Percentiles rank a stretch among this genome's conserved stretches.
Conservation (phyloP, 768 basidiomycete genomes). For the Tremella fuciformis region DNA sequence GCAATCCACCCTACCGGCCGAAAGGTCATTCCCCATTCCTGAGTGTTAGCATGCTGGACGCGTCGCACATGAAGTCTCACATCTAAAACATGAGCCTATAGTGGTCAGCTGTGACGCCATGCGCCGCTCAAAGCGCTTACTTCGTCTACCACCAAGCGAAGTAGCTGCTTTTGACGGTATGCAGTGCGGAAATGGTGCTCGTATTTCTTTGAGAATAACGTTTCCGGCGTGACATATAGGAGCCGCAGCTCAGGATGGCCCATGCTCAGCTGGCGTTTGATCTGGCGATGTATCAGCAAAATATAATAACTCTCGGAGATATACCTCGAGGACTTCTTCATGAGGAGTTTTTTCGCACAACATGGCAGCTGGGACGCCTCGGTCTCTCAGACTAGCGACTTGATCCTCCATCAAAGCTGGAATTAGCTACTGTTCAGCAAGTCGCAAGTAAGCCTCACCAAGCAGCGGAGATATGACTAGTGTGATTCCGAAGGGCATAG, state of each 20-base stretch:
- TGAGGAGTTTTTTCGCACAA: slow-evolving; percentile 34
- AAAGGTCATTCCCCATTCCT: slow-evolving; percentile 51
- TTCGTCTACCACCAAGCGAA: slow-evolving; percentile 51
- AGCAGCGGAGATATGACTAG: slow-evolving; percentile 50
- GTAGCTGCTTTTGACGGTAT: slow-evolving; percentile 46
- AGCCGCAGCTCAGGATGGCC: slow-evolving; percentile 46
- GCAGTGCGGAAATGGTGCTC: slow-evolving; percentile 27
- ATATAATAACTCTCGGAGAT: neutral
- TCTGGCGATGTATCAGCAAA: slow-evolving; percentile 18
- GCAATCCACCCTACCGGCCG: slow-evolving; percentile 25
- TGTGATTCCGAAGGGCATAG: slow-evolving; percentile 46
- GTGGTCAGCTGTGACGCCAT: neutral
- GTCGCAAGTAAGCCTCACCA: slow-evolving; percentile 25
- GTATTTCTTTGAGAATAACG: slow-evolving; percentile 33
- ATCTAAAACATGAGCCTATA: slow-evolving; percentile 52
- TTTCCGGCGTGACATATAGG: slow-evolving; percentile 50
- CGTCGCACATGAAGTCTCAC: slow-evolving; percentile 18
- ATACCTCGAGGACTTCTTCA: slow-evolving; percentile 29
- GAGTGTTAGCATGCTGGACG: neutral
- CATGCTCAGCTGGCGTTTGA: slow-evolving; percentile 38
- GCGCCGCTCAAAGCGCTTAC: slow-evolving; percentile 18
- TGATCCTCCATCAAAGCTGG: slow-evolving; percentile 50
- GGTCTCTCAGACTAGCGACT: slow-evolving; percentile 31
- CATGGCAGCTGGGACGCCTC: slow-evolving; percentile 40
- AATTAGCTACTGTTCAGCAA: neutral